Percentiles rank a stretch among this genome's conserved stretches.
phyloP scores from a whole-genome alignment of 345 rosid genomes.

The Arabidopsis thaliana region DNA sequence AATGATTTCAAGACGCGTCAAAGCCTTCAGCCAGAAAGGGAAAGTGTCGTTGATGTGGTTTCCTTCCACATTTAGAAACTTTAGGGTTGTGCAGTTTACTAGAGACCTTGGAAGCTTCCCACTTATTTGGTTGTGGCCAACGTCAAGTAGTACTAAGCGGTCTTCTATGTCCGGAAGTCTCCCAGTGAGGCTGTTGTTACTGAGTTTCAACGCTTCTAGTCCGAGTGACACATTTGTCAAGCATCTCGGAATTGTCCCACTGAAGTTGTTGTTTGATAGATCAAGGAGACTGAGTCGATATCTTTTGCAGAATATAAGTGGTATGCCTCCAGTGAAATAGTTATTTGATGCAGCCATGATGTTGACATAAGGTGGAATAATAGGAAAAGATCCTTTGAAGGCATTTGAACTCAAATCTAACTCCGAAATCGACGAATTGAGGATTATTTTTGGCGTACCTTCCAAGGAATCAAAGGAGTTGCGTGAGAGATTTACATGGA shows the following conservation, averaged over 20 bases:
- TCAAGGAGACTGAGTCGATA: constrained; percentile 42
- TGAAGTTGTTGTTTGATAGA: constrained; percentile 49
- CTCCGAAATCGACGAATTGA: not conserved
- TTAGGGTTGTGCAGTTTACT: constrained; percentile 42
- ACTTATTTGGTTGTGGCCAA: constrained; percentile 33
- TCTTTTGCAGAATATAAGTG: constrained; percentile 42
- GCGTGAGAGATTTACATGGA: not conserved
- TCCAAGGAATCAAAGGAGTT: not conserved
- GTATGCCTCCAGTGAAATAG: constrained; percentile 44
- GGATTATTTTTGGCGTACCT: not conserved
- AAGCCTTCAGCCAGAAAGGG: constrained; percentile 48
- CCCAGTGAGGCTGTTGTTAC: too few relatives aligned
- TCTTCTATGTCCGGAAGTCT: not conserved
- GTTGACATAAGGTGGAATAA: not conserved
- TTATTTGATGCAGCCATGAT: constrained; percentile 36
- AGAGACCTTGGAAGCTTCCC: constrained; percentile 47
- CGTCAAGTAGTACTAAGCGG: not conserved
- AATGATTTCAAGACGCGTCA: constrained; percentile 39
- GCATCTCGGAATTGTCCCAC: constrained; percentile 43
- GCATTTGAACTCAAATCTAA: constrained; percentile 8
- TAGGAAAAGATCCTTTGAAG: constrained; percentile 4
- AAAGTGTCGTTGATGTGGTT: constrained; percentile 45
- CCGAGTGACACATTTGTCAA: not conserved
- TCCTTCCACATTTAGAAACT: constrained; percentile 49
- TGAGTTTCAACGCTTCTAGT: not conserved